Conservation (phyloP, 2,329 filamentous ascomycete genomes). For the Neonectria faginata region DNA sequence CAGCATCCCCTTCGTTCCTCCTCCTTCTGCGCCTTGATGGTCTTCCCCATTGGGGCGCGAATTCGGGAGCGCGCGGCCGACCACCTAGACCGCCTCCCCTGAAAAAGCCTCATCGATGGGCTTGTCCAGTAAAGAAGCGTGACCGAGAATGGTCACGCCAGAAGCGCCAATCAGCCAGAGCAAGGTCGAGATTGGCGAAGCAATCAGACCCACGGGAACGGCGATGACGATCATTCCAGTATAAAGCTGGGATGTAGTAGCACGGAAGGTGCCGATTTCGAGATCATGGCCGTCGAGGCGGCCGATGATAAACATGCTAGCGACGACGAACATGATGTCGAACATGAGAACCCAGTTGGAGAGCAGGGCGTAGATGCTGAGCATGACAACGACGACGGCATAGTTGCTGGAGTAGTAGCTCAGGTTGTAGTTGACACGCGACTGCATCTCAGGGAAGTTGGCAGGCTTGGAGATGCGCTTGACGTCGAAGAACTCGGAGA, state of each 20-base stretch:
- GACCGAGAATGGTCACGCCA: conserved; percentile 92
- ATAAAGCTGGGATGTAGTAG: conserved; percentile 93
- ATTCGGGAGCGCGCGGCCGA: conserved; percentile 99
- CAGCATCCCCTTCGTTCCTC: conserved; percentile 64
- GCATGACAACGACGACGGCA: conserved; percentile 91
- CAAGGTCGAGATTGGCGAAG: conserved; percentile 85
- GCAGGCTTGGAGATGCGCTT: conserved; percentile 95
- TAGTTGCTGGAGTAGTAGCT: conserved; percentile 99
- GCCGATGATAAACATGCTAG: conserved; percentile 90
- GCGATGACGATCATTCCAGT: conserved; percentile 86
- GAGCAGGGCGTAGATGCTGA: conserved; percentile 94
- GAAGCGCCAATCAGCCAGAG: conserved; percentile 97
- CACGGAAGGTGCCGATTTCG: conserved; percentile 83
- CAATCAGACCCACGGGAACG: conserved; percentile 85
- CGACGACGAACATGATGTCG: conserved; percentile 88
- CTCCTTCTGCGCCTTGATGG: conserved; percentile 89
- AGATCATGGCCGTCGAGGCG: conserved; percentile 91
- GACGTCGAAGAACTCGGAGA: conserved; percentile 95
- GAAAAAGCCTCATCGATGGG: conserved; percentile 99
- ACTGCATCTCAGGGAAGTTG: conserved; percentile 91
- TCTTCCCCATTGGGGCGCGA: conserved; percentile 98
- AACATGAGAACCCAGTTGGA: conserved; percentile 90
- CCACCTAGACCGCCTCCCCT: conserved; percentile 99
- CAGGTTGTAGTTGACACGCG: conserved; percentile 95
- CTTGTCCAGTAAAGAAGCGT: conserved; percentile 96